Conservation (phyloP, 2,329 filamentous ascomycete species). For the Thielaviopsis punctulata region DNA sequence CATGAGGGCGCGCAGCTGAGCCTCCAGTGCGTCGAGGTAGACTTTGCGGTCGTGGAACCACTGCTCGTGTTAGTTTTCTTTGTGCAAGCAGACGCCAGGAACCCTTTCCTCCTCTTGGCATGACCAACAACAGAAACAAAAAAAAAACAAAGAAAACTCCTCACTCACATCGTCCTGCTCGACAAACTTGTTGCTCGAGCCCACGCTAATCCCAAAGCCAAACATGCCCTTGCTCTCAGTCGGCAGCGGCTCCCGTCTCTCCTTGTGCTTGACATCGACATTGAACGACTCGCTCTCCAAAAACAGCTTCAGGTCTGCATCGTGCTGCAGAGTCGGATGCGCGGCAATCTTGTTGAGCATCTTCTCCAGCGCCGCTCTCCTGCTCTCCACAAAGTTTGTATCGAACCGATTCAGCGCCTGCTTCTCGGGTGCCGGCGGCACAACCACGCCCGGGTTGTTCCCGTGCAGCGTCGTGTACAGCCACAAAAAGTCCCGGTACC, state of each 20-base stretch:
- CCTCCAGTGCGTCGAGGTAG: constrained; percentile 86
- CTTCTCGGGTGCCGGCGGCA: constrained; percentile 93
- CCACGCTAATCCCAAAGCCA: constrained; percentile 57
- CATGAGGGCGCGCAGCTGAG: constrained; percentile 72
- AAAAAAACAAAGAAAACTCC: no score
- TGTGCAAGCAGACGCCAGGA: no score
- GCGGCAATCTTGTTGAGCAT: constrained; percentile 94
- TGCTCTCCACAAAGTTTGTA: constrained; percentile 86
- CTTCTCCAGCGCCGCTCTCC: constrained; percentile 79
- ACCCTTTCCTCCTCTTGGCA: no score
- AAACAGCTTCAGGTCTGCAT: constrained; percentile 88
- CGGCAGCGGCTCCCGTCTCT: constrained; percentile 70
- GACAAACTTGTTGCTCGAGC: constrained; percentile 72
- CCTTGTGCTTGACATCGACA: constrained; percentile 93
- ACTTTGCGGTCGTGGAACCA: constrained; percentile 97
- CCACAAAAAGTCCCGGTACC: constrained; percentile 96
- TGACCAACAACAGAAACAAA: no score
- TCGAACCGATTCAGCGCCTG: constrained; percentile 94
- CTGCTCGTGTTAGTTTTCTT: constrained; percentile 26
- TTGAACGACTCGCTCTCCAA: constrained; percentile 93
- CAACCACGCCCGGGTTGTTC: constrained; percentile 87
- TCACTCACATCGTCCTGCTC: constrained; percentile 89
- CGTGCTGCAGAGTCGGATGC: constrained; percentile 81
- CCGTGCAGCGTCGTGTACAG: constrained; percentile 86
- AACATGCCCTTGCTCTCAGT: constrained; percentile 89